Evolutionary conservation across 352 stramenopile genomes (phyloP).

Genomic region (Phytophthora lateralis): DNA sequence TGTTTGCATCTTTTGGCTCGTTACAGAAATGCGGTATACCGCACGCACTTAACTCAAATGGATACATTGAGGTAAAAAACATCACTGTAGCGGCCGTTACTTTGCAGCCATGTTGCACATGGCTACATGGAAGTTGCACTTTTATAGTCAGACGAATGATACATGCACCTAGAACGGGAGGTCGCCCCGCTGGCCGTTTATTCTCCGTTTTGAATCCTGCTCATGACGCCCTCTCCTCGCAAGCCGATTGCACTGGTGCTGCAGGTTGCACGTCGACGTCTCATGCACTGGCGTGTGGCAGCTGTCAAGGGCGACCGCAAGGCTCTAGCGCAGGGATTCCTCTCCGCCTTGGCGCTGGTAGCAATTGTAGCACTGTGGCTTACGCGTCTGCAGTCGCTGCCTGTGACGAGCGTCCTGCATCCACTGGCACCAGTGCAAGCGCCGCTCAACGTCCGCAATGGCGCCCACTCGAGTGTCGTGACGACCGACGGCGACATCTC

Average conservation of each 20-base stretch:
- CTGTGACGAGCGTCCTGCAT: constrained; percentile 14
- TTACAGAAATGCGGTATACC: not conserved
- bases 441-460: not conserved
- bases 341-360: not conserved
- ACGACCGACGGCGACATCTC: constrained; percentile 3
- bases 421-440: constrained; percentile 10
- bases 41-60: not conserved
- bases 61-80: not conserved
- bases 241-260: not conserved
- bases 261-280: not conserved
- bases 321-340: constrained; percentile 1
- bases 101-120: not conserved
- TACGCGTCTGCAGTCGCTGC: not conserved
- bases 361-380: not conserved
- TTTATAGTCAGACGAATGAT: not conserved
- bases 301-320: constrained; percentile 9
- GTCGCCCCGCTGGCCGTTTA: not conserved
- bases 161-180: constrained; percentile 2
- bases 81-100: not conserved
- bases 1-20: constrained; percentile 5
- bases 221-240: not conserved
- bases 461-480: not conserved
- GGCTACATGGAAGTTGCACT: not conserved
- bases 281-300: constrained; percentile 11
- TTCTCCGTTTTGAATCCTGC: not conserved